Base-by-base conservation (phyloP, 2,329 filamentous ascomycete genomes). In the Fusarium ramigenum region DNA sequence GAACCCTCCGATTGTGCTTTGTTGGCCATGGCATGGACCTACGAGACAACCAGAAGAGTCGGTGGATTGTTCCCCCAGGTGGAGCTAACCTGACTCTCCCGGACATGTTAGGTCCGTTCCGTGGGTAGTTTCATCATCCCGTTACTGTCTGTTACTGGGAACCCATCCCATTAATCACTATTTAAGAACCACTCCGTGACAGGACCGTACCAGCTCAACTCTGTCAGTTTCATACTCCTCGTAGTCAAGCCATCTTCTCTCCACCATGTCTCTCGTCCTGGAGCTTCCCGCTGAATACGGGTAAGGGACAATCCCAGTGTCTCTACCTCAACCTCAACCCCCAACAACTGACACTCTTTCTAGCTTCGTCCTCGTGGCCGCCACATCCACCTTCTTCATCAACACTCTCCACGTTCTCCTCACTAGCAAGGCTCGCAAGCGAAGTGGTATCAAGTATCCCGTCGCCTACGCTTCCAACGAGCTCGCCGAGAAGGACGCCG, bases 351-450 rank as follows among this genome's bases (percentile, higher is more conserved):
- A 72, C 36, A 60, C 53, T 49, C 15, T 23, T 36, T n/a, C 39
- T 71, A 92, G 91, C 83, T 90, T 90, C 79, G 89, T 92, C 77
- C 84, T 93, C 60, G 84, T 86, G 59, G 87, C 85, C 50, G 89
- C 89, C 63, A 83, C 87, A 25, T 85, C 87, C 21, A 87, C 87
- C 75, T 85, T 90, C 81, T 84, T 92, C 79, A 78, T 92, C 80
- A 90, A 89, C 83, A 79, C 80, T 21, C 81, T 87, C 69, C 90
- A 92, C 80, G 70, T 76, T 50, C 0, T 84, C 42, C 82, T 88
- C 60, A 89, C 87, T 16, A 81, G 79, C 66, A 77, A 75, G 18
- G 83, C 83, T 71, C 89, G 90, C 80, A 88, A 85, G 77, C 81
- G 82, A 28, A 86, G 87, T 75, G 85, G 86, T 19, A 78, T 92